Base-by-base conservation (phyloP, 1,139 yeast genomes). In the Lodderomyces jiufengensis region DNA sequence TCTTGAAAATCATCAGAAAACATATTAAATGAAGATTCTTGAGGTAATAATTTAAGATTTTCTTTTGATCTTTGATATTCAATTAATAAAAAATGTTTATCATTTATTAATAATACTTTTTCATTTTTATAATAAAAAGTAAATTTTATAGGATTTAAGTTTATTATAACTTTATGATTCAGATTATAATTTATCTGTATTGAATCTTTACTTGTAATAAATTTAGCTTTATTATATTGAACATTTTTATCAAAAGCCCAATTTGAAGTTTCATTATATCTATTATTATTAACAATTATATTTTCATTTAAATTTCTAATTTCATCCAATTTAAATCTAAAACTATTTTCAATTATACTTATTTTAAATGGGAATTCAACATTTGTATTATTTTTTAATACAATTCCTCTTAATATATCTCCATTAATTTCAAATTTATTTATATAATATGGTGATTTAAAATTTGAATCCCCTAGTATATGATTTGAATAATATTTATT, bases 31-130 rank as follows among this genome's bases (percentile, higher is more conserved):
- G 68, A 66, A 0, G 74, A 57, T 57, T 84, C 92, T 42, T 75
- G 78, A 0, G 77, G 71, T 1, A 66, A 46, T 9, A 80, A 35
- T 5, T 59, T 52, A 24, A 68, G 66, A 5, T 63, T 60, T 4
- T 54, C 50, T 32, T 51, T 51, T 1, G 70, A 53, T 50, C 97
- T 71, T 58, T 70, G 74, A 50, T 90, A 97, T 57, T 92, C 99
- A 22, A 83, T 45, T 50, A 92, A 90, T 41, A 92, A 57, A 32
- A 85, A 71, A 15, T 78, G 69, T 28, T 80, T 66, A 36, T 80
- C 88, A 56, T 92, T 92, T 11, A 90, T 53, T 2, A 75, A 61
- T 10, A 88, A 52, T 44, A 77, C 78, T 1, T 60, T 56, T 20
- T 61, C 56, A 9, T 65, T 72, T 3, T 75, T 57, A 41, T 72